Conservation (phyloP, 2,329 filamentous ascomycete species). For the Aureobasidium sp. region DNA sequence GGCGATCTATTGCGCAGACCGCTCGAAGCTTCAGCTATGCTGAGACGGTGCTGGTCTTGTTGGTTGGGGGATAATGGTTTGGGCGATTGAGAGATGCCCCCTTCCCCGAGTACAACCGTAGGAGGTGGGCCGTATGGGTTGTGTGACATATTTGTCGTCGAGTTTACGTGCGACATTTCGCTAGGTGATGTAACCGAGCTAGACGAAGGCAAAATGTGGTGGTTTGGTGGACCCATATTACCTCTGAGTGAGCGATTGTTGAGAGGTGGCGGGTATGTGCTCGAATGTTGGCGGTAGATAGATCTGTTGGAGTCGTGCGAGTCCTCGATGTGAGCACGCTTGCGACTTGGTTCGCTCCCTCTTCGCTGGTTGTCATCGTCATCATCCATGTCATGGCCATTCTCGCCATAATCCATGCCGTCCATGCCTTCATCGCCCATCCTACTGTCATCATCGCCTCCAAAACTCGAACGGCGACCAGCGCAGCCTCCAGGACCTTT, state of each 20-base stretch:
- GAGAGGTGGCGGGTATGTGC: constrained; percentile 72
- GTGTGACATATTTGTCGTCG: constrained; percentile 30
- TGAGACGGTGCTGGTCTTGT: constrained; percentile 45
- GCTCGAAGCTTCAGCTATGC: constrained; percentile 39
- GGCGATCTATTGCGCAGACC: constrained; percentile 55
- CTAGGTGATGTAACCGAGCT: constrained; percentile 29
- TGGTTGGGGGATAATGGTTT: constrained; percentile 70
- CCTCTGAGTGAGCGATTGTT: constrained; percentile 31
- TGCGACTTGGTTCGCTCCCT: constrained; percentile 67
- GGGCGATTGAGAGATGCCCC: constrained; percentile 72
- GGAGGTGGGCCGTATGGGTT: constrained; percentile 19
- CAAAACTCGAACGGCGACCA: constrained; percentile 80
- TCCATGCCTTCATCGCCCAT: constrained; percentile 54
- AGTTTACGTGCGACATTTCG: constrained; percentile 32
- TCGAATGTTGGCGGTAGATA: constrained; percentile 59
- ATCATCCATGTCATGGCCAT: constrained; percentile 54
- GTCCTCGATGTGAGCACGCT: constrained; percentile 60
- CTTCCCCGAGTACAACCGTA: constrained; percentile 60
- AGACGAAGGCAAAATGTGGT: constrained; percentile 27
- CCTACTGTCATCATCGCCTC: constrained; percentile 63
- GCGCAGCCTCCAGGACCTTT: constrained; percentile 95
- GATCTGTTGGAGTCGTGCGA: constrained; percentile 47
- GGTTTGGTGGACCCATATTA: constrained; percentile 32
- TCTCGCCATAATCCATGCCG: constrained; percentile 53
- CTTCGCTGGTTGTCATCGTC: constrained; percentile 45